A percentile compares a stretch with the other conserved stretches of the same genome.
phyloP scores from a whole-genome alignment of 495 filamentous ascomycete species.

The Neurospora tetraspora region DNA sequence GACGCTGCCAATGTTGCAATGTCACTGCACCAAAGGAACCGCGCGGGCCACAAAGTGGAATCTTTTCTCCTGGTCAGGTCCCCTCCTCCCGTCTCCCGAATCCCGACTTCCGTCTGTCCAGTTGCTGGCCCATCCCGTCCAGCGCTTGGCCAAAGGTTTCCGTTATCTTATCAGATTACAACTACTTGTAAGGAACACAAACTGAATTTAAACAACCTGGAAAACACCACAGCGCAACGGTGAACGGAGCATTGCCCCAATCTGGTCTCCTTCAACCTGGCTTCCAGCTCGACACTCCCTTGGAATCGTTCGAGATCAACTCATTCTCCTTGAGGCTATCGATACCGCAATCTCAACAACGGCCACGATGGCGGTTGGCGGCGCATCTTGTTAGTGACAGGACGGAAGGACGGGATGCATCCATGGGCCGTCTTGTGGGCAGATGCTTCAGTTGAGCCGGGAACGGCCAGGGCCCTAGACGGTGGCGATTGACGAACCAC shows the following conservation, averaged over 20 bases:
- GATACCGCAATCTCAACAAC: background rate
- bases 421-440: background rate
- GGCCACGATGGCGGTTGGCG: background rate
- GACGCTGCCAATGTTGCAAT: background rate
- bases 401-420: background rate
- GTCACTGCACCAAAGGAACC: background rate
- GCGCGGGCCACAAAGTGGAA: background rate
- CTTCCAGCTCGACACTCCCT: background rate
- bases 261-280: background rate
- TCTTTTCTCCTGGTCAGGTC: background rate
- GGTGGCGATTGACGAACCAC: background rate
- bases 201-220: too few species aligned
- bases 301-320: background rate
- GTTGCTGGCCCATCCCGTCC: background rate
- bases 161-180: background rate
- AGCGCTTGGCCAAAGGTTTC: too few species aligned
- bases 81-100: background rate
- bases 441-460: background rate
- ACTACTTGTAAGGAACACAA: too few species aligned
- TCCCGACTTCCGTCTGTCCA: background rate
- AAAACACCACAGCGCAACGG: background rate
- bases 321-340: background rate
- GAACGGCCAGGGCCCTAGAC: background rate
- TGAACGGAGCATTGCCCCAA: background rate
- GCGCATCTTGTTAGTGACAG: background rate